phyloP scores from a whole-genome alignment of 2,329 filamentous ascomycete genomes.

The Nemania serpens region DNA sequence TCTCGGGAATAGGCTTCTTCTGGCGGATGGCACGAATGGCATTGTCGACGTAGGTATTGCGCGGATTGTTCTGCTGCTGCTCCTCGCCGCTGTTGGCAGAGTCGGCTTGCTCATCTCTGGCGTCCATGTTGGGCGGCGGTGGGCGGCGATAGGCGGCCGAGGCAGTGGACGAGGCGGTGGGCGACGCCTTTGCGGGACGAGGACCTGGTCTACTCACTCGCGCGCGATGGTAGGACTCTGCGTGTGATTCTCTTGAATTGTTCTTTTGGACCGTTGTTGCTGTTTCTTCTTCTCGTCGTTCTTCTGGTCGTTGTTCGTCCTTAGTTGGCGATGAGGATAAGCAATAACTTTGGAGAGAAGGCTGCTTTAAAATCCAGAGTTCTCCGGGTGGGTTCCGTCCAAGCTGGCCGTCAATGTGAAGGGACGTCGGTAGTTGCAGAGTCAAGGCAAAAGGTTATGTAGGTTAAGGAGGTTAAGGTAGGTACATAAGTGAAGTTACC shows the following conservation, averaged over 20 bases:
- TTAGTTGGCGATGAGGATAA: background rate
- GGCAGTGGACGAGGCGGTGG: slow-evolving; percentile 27
- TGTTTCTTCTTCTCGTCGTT: no score
- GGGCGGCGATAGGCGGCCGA: slow-evolving; percentile 25
- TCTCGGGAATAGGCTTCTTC: slow-evolving; percentile 95
- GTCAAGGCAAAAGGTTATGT: background rate
- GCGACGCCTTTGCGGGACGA: slow-evolving; percentile 30
- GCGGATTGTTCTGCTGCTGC: slow-evolving; percentile 44
- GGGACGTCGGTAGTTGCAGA: background rate
- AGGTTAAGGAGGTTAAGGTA: background rate
- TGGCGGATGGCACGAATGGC: slow-evolving; percentile 88
- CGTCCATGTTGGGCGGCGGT: slow-evolving; percentile 52
- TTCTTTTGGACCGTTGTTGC: no score
- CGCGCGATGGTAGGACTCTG: background rate
- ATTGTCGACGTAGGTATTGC: slow-evolving; percentile 76
- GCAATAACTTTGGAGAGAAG: background rate
- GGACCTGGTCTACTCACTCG: slow-evolving; percentile 11
- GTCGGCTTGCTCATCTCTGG: slow-evolving; percentile 46
- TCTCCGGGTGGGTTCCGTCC: slow-evolving; percentile 1
- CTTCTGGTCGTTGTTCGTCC: no score
- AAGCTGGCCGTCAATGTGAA: slow-evolving; percentile 1
- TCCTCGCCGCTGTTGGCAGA: slow-evolving; percentile 42
- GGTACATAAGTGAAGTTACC: background rate
- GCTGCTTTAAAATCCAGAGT: background rate
- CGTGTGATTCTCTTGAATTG: no score